Base-by-base conservation (phyloP, 2,329 filamentous ascomycete species). In the Helicocarpus griseus region DNA sequence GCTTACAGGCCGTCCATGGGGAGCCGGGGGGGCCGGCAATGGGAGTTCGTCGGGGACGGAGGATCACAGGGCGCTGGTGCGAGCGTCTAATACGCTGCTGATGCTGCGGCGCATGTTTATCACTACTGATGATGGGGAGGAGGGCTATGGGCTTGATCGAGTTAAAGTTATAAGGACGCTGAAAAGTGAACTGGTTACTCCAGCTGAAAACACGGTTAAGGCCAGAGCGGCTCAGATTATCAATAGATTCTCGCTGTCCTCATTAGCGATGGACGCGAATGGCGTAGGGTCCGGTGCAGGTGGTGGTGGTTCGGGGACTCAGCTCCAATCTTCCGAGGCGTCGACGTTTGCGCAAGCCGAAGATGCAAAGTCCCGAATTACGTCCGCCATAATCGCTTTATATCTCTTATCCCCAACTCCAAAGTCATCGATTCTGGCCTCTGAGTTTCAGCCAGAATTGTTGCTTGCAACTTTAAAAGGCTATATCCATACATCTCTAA, bases 401-500 rank as follows among this genome's bases (percentile, higher is more conserved):
- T 95, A 91, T 63, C 75, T 96, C 1, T 75, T 97, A 4, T 95
- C 89, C 2, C 85, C 88, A 0, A 76, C 79, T 0, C 69, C 77
- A 0, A 71, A 74, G 29, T 69, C 73, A 28, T 75, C 76, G 41
- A 73, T 73, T 0, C 58, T 67, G 2, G 67, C 60, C 29, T 64
- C 69, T 19, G 69, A 71, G 45, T 82, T 81, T 60, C 74, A 79
- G 19, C 89, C 90, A 0, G 78, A 80, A 13, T 72, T 91, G 4
- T 78, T 97, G 49, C 76, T 95, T 26, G 79, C 83, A 54, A 81
- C 87, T 0, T 72, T 97, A 6, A 88, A 95, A 65, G 77, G 82
- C 0, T 95, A 95, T 62, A 78, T 97, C 48, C 85, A 89, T 50
- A 86, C 86, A 0, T 80, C 87, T 2, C 74, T 96, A 13, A 88